Conservation (phyloP, 2,329 filamentous ascomycete species). For the Monilinia aucupariae region DNA sequence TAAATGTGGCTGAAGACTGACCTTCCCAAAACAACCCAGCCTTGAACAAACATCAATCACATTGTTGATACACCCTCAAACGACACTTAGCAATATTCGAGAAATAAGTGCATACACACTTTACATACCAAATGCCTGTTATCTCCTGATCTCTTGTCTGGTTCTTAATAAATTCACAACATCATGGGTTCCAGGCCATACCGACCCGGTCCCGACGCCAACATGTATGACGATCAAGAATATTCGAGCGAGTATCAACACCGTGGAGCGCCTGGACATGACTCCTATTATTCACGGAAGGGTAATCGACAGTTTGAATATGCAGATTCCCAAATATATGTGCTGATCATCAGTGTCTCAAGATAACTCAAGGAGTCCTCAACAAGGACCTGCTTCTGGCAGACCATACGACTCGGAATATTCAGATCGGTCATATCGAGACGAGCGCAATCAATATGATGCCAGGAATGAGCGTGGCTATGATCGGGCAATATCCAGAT, state of each 20-base stretch:
- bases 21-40: not conserved
- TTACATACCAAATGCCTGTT: not conserved
- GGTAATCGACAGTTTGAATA: slow-evolving; percentile 36
- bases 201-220: slow-evolving; percentile 25
- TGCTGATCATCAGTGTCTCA: slow-evolving; percentile 35
- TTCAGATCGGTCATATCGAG: slow-evolving; percentile 28
- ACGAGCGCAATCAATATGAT: slow-evolving; percentile 33
- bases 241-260: slow-evolving; percentile 26
- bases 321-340: slow-evolving; percentile 27
- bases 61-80: not conserved
- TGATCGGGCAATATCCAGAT: slow-evolving; percentile 38
- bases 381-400: slow-evolving; percentile 26
- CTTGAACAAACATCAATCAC: not conserved
- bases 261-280: slow-evolving; percentile 26
- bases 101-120: not conserved
- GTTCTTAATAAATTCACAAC: not conserved
- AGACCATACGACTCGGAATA: slow-evolving; percentile 21
- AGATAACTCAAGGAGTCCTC: slow-evolving; percentile 34
- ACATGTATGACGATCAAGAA: slow-evolving; percentile 44
- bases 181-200: slow-evolving; percentile 15
- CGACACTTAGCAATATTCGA: not conserved
- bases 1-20: not conserved
- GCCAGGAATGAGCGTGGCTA: slow-evolving; percentile 36
- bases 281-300: slow-evolving; percentile 33
- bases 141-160: too few relatives aligned